A percentile compares a stretch with the other conserved stretches of the same genome.
Evolutionary conservation across 106 monocot species (phyloP).

Genomic region (Amphibolis antarctica): DNA sequence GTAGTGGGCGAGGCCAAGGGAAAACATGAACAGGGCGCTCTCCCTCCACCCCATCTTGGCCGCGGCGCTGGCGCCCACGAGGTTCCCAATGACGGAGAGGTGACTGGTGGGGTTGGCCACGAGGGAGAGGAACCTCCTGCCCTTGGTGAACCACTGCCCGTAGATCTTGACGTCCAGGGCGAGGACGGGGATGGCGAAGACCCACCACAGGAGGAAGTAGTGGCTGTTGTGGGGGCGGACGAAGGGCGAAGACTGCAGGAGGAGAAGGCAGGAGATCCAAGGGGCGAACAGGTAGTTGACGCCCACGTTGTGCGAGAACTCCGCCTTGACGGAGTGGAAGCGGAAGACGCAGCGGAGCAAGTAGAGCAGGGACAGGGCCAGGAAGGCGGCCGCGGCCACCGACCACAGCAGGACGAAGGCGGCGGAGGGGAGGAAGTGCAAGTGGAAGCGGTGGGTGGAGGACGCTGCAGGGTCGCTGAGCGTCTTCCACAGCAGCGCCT

Average conservation of each 20-base stretch:
- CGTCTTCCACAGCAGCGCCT: constrained; percentile 44
- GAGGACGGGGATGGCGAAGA: constrained; percentile 29
- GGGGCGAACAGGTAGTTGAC: constrained; percentile 50
- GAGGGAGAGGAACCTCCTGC: constrained; percentile 30
- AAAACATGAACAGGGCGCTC: constrained; percentile 36
- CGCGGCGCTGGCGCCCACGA: constrained; percentile 29
- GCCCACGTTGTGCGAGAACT: constrained; percentile 41
- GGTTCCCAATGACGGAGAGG: constrained; percentile 38
- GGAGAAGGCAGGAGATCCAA: constrained; percentile 39
- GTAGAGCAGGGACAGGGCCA: constrained; percentile 30
- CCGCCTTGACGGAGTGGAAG: constrained; percentile 25
- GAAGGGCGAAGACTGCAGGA: constrained; percentile 34
- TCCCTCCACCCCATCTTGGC: constrained; percentile 41
- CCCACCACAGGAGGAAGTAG: constrained; percentile 24
- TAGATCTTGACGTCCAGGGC: constrained; percentile 45
- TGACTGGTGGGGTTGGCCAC: constrained; percentile 49
- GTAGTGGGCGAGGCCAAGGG: constrained; percentile 36
- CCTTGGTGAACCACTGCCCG: constrained; percentile 39
- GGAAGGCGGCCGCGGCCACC: constrained; percentile 20
- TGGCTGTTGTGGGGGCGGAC: constrained; percentile 1
- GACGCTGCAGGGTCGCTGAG: constrained; percentile 8
- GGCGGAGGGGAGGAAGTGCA: constrained; percentile 23
- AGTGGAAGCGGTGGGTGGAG: not conserved
- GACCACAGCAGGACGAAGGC: constrained; percentile 41
- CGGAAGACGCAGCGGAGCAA: constrained; percentile 24